These are phyloP conservation scores for Globisporangium perplexum DNA, from an alignment of 352 stramenopile genomes.

Conservation along the genomic window DNA sequence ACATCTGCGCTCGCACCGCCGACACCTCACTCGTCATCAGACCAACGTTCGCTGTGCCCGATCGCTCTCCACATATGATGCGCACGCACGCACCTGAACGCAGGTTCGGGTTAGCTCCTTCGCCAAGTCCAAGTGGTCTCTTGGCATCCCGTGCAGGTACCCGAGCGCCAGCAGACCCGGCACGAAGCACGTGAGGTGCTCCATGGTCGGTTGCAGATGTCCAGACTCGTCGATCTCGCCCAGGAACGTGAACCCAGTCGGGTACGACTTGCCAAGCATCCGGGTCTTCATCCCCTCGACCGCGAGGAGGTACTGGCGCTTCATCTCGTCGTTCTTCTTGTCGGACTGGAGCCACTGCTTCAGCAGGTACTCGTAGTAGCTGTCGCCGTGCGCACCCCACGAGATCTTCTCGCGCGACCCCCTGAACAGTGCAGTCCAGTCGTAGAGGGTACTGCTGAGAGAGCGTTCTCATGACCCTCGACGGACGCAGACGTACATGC, in stretches of 20 bases:
- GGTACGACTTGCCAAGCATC: conserved; percentile 30
- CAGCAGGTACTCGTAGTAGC: conserved; percentile 74
- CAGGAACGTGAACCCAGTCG: conserved; percentile 40
- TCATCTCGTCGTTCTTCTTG: conserved; percentile 40
- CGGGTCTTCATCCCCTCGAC: conserved; percentile 40
- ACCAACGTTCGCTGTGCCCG: not conserved
- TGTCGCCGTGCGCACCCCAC: conserved; percentile 56
- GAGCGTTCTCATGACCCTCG: no score
- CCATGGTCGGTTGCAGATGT: conserved; percentile 40
- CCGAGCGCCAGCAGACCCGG: conserved; percentile 79
- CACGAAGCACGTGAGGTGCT: conserved; percentile 88
- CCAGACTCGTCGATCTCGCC: conserved; percentile 23
- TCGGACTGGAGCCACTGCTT: conserved; percentile 65
- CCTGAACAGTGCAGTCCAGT: not conserved
- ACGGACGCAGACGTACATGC: conserved; percentile 15
- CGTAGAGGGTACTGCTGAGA: not conserved
- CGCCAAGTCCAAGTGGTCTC: conserved; percentile 55
- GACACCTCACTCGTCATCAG: not conserved
- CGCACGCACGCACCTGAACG: conserved; percentile 28
- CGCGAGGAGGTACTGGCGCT: conserved; percentile 44
- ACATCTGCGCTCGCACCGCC: conserved; percentile 45
- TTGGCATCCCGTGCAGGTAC: conserved; percentile 40
- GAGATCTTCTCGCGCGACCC: conserved; percentile 24
- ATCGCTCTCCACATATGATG: not conserved
- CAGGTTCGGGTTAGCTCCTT: conserved; percentile 72